A percentile compares a stretch with the other conserved stretches of the same genome.
Evolutionary conservation across 2,329 filamentous ascomycete species (phyloP).

Genomic region (Aspergillus pseudoterreus): DNA sequence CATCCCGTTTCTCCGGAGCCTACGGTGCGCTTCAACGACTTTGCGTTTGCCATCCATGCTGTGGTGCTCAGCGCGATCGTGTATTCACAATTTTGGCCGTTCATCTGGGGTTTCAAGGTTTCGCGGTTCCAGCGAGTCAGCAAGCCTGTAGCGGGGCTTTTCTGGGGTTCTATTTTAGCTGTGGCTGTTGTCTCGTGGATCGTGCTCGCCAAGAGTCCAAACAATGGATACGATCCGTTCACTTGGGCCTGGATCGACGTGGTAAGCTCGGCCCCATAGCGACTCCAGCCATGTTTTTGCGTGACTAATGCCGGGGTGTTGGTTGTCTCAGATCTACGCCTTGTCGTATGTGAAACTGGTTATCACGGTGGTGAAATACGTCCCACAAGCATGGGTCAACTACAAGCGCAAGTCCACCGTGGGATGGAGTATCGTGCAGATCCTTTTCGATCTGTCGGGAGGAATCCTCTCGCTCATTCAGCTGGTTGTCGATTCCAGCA

Average conservation of each 20-base stretch:
- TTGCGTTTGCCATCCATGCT: slow-evolving; percentile 82
- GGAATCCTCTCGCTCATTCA: slow-evolving; percentile 79
- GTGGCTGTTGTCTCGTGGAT: slow-evolving; percentile 36
- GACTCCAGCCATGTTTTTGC: not conserved
- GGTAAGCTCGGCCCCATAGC: slow-evolving; percentile 37
- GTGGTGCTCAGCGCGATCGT: slow-evolving; percentile 67
- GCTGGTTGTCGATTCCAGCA: slow-evolving; percentile 76
- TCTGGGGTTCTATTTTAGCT: slow-evolving; percentile 61
- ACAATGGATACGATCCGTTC: slow-evolving; percentile 44
- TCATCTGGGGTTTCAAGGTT: slow-evolving; percentile 71
- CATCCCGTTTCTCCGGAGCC: slow-evolving; percentile 70
- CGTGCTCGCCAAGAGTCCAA: slow-evolving; percentile 40
- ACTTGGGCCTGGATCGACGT: slow-evolving; percentile 64
- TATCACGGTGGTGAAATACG: slow-evolving; percentile 87
- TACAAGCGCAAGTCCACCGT: slow-evolving; percentile 77
- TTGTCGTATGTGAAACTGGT: slow-evolving; percentile 86
- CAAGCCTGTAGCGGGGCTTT: slow-evolving; percentile 64
- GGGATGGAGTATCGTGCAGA: slow-evolving; percentile 83
- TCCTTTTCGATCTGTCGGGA: slow-evolving; percentile 78
- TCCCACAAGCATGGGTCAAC: slow-evolving; percentile 80
- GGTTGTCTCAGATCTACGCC: slow-evolving; percentile 52
- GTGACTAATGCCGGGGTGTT: not conserved
- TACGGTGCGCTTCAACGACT: slow-evolving; percentile 85
- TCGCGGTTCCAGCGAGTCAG: slow-evolving; percentile 53
- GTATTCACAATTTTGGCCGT: slow-evolving; percentile 71